Evolutionary conservation across 108 stramenopile genomes (phyloP), one percentile per base, ranked within the genome.

Genomic region (Cyclotella atomus): DNA sequence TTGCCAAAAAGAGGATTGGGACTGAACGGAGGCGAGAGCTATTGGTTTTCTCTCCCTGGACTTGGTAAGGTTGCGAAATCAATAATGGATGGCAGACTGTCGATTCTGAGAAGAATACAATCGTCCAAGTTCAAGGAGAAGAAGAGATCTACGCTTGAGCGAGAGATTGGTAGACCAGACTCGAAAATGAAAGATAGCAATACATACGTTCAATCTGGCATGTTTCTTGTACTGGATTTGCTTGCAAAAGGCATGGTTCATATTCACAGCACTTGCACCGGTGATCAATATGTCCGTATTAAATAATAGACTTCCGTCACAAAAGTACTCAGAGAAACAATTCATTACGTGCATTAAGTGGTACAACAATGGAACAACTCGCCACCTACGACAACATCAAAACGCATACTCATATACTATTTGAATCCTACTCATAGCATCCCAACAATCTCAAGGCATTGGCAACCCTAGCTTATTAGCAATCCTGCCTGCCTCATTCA

Each of bases 41-140:
- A 82, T 66, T 82, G 81, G 68, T 82, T 82, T 53, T 59, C 68
- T 21, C 65, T 82, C 0, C 81, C 81, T 6, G 81, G 81, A 6
- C 57, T 82, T 10, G 81, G 81, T 0, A 56, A 41, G 19, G 70
- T 76, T 24, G 59, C 76, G 9, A 77, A 77, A 49, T 77, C 81
- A 14, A 77, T 82, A 49, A 65, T 44, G 6, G 45, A 66, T 44
- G 81, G 81, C 0, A 61, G 81, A 1, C 32, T 56, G 10, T 50
- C 71, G 32, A 65, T 82, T 1, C 28, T 82, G 21, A 47, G 65
- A 15, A 59, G 74, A 34, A 50, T 82, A 27, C 29, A 59, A 53
- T 52, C 43, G 0, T 67, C 67, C 16, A 65, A 65, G 32, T 77
- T 77, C 34, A 65, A 73, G 23, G 81, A 82, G 43, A 77, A 67